Evolutionary conservation across 1,284 basidiomycete genomes (phyloP).

Genomic region (Moniliella sp.): DNA sequence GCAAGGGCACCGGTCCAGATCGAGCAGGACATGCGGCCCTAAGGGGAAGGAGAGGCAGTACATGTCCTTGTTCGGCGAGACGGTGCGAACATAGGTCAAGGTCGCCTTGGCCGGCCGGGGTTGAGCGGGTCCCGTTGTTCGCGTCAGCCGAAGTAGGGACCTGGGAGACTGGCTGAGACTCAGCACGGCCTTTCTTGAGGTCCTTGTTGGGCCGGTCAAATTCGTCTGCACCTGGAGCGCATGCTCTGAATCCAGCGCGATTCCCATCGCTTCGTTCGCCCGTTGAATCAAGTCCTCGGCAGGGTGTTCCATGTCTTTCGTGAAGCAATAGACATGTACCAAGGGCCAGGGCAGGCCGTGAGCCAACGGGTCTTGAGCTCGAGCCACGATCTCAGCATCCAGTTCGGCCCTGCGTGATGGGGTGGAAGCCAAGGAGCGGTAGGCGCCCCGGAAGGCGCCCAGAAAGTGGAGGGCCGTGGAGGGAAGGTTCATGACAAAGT

Average conservation of each 20-base stretch:
- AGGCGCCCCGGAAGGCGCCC: constrained; percentile 59
- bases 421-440: constrained; percentile 36
- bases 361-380: background rate
- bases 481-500: constrained; percentile 93
- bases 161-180: background rate
- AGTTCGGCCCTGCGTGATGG: too few species aligned
- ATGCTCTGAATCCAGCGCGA: constrained; percentile 1
- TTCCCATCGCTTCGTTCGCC: constrained; percentile 11
- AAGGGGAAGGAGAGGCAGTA: constrained; percentile 84
- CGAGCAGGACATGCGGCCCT: constrained; percentile 37
- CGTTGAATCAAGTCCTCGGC: constrained; percentile 16
- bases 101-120: constrained; percentile 37
- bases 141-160: background rate
- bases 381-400: constrained; percentile 22
- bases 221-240: background rate
- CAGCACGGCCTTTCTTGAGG: background rate
- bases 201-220: background rate
- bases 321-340: constrained; percentile 91
- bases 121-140: constrained; percentile 13
- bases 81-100: constrained; percentile 64
- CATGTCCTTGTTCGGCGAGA: constrained; percentile 95
- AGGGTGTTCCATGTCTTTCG: constrained; percentile 43
- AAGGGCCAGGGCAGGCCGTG: constrained; percentile 46
- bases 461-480: constrained; percentile 74
- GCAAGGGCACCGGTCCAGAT: too few species aligned